Evolutionary conservation across 805 yeast genomes (phyloP), one percentile per base, ranked within the genome.

Genomic region (Ogataea sp.): DNA sequence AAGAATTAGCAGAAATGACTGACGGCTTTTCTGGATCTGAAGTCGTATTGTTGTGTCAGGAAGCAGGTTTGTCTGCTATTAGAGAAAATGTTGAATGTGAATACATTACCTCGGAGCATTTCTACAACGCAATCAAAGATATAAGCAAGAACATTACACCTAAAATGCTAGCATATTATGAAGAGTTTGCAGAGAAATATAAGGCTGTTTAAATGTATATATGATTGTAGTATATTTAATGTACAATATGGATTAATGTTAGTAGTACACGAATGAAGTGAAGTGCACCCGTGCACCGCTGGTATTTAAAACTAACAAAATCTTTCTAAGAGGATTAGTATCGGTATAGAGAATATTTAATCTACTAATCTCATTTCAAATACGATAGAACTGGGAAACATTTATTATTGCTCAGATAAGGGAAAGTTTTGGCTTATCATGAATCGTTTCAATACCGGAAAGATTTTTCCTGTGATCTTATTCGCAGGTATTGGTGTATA

Each of bases 1-100:
- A 64, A 1, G 61, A 56, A 9, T 61, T 86, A 10, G 88, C 95
- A 0, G 58, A 50, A 2, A 51, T 62, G 6, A 84, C 96, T 0
- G 62, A 58, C 8, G 55, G 57, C 3, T 87, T 80, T 59, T 84
- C 97, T 0, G 99, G 99, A 28, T 96, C 97, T 0, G 98, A 93
- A 59, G 85, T 93, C 29, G 95, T 89, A 0, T 68, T 88, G 17
- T 58, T 90, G 17, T 86, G 96, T 51, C 97, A 89, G 58, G 97
- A 90, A 59, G 96, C 97, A 0, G 98, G 98, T 2, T 63, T 93
- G 11, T 76, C 83, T n/a, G 96, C 97, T 0, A 79, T 93, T 42
- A 87, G 86, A 81, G 96, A 86, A 48, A 63, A 83, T 45, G 59
- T 71, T 6, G 63, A 75, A 4, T 71, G 83, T 8, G 52, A 53